Evolutionary conservation across 192 early-diverging fungal species (phyloP), one percentile per base, ranked within the genome.

Genomic region (Coemansia sp.): DNA sequence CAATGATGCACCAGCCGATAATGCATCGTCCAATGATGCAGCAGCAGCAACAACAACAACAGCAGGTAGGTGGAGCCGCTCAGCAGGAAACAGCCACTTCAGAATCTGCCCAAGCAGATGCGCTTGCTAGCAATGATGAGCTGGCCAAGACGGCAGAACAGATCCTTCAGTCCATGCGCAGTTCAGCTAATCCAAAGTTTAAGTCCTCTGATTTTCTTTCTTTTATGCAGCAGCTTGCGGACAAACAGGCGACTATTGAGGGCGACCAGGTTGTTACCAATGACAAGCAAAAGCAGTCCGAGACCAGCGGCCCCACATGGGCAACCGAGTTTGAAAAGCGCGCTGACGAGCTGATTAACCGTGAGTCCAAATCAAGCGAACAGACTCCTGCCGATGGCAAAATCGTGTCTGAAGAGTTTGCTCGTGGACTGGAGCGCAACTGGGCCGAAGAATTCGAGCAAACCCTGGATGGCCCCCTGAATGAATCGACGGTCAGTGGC

Each of bases 191-290:
- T 52, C 93, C 96, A 28, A 98, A 98, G 73, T 94, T 99, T 60
- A 86, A 88, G 56, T 83, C 88, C 51, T 95, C 91, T 12, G 84
- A 90, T 38, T 99, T 99, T 57, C 70, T 97, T 73, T 83, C 81
- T 11, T 87, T 99, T 66, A 98, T 99, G 93, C 81, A 90, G 51
- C 83, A 93, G 62, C 76, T 99, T 40, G 82, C 91, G 15, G 91
- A 99, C 79, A 79, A 85, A 15, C 86, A 96, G 67, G 83, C 96
- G 1, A 83, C 82, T 5, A 90, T 99, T 43, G 89, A 90, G 54
- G 92, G 90, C 30, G 87, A 96, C 59, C 90, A 94, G 69, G 77
- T 99, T 15, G 76, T 81, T 30, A 34, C 73, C 53, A 40, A 17
- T 26, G 55, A 69, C 40, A 69, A 71, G 50, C 76, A 75, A 30